A percentile compares a stretch with the other conserved stretches of the same genome.
Evolutionary conservation across 352 stramenopile species (phyloP).

Genomic region (Pythium dissimile): DNA sequence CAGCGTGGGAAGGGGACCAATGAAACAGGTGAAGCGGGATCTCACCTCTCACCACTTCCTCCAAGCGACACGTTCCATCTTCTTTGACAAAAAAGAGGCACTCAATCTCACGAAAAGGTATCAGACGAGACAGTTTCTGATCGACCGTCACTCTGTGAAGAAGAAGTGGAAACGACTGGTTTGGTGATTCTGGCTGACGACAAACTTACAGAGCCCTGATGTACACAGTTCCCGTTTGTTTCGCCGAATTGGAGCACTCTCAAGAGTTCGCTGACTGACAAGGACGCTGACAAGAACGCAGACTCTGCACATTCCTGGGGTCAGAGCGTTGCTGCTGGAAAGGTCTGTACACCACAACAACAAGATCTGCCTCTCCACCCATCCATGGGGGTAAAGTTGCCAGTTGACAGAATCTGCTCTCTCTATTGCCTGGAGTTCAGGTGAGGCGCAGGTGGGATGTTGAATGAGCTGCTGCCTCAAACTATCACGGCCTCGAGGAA

Average conservation of each 20-base stretch:
- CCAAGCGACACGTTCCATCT: constrained; percentile 14
- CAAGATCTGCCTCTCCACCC: neutral
- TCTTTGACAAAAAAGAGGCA: constrained; percentile 1
- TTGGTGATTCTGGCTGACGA: neutral
- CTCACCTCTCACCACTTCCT: neutral
- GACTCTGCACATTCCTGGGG: too few relatives aligned
- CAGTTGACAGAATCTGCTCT: constrained; percentile 5
- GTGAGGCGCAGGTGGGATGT: too few relatives aligned
- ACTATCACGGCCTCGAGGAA: too few relatives aligned
- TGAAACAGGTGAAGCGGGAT: neutral
- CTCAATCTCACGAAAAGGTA: constrained; percentile 2
- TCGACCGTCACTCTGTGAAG: constrained; percentile 8
- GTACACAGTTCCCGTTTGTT: too few relatives aligned
- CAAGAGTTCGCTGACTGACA: too few relatives aligned
- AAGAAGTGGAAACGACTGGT: constrained; percentile 1
- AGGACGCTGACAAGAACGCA: too few relatives aligned
- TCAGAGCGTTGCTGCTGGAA: constrained; percentile 9
- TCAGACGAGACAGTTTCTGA: constrained; percentile 2
- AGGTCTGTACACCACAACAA: neutral
- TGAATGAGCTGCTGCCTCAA: neutral
- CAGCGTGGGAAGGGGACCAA: neutral
- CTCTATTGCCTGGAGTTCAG: neutral
- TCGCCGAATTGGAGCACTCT: too few relatives aligned
- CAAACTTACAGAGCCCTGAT: too few relatives aligned
- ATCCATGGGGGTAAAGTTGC: too few relatives aligned